A percentile compares a stretch with the other conserved stretches of the same genome.
phyloP scores from a whole-genome alignment of 805 yeast genomes.

The Yarrowia sp. region DNA sequence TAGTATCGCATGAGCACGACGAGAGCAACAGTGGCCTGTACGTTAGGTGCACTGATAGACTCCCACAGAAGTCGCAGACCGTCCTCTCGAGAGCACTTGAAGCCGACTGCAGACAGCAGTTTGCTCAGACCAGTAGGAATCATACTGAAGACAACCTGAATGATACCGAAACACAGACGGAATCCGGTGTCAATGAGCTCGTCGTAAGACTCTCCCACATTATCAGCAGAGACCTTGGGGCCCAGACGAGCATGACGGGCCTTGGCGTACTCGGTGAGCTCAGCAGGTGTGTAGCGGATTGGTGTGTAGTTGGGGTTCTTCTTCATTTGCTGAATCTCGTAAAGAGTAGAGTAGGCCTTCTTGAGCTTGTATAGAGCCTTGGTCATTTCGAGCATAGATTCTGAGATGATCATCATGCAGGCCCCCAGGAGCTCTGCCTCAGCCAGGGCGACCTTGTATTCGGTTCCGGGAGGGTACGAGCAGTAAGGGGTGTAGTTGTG shows the following conservation, averaged over 20 bases:
- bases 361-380: conserved; percentile 84
- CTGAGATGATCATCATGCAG: conserved; percentile 79
- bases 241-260: conserved; percentile 17
- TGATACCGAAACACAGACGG: conserved; percentile 83
- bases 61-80: conserved; percentile 87
- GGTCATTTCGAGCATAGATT: conserved; percentile 82
- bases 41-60: conserved; percentile 74
- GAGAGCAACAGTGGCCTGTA: conserved; percentile 91
- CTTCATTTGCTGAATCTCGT: conserved; percentile 56
- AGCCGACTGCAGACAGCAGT: conserved; percentile 86
- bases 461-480: conserved; percentile 86
- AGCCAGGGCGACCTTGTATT: conserved; percentile 85
- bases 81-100: conserved; percentile 80
- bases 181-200: conserved; percentile 91
- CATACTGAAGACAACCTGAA: conserved; percentile 86
- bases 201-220: conserved; percentile 50
- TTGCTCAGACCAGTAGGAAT: conserved; percentile 90
- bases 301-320: conserved; percentile 11
- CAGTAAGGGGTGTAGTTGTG: conserved; percentile 19
- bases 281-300: conserved; percentile 2
- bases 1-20: conserved; percentile 79
- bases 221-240: conserved; percentile 18
- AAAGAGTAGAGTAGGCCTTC: conserved; percentile 82
- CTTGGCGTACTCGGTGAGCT: conserved; percentile 16
- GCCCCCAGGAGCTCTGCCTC: conserved; percentile 85